phyloP scores from a whole-genome alignment of 768 basidiomycete genomes.

The Lactifluus subvellereus region DNA sequence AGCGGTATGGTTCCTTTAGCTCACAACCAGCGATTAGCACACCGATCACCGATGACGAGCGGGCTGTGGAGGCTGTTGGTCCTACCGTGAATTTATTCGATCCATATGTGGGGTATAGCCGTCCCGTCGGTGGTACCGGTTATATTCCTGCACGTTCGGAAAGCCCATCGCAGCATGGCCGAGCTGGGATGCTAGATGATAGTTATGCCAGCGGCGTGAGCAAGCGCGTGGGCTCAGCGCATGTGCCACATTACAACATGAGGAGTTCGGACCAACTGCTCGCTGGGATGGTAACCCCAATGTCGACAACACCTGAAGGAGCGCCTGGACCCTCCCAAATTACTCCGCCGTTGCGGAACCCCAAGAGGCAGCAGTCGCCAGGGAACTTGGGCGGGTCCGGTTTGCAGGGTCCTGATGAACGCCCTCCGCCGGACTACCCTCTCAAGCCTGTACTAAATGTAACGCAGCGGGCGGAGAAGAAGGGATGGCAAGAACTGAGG shows the following conservation, averaged over 20 bases:
- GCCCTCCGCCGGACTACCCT: constrained; percentile 4
- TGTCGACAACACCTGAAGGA: neutral
- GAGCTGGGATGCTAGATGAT: constrained; percentile 19
- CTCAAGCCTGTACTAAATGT: constrained; percentile 6
- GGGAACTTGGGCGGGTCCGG: neutral
- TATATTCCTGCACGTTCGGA: constrained; percentile 45
- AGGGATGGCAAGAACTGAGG: neutral
- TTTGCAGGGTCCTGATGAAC: neutral
- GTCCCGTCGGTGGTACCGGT: constrained; percentile 32
- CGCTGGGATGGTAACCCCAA: constrained; percentile 26
- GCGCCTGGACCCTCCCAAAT: neutral
- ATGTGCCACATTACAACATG: constrained; percentile 45
- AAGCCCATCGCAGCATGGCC: constrained; percentile 37
- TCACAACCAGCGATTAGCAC: constrained; percentile 22
- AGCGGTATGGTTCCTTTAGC: constrained; percentile 25
- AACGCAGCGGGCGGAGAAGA: neutral
- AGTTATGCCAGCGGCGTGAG: constrained; percentile 30
- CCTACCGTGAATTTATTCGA: constrained; percentile 9
- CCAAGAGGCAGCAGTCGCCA: constrained; percentile 1
- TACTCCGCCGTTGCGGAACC: constrained; percentile 19
- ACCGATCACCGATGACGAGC: constrained; percentile 24
- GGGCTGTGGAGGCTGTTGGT: neutral
- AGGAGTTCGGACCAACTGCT: constrained; percentile 60
- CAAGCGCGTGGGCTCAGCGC: constrained; percentile 29
- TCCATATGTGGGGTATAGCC: constrained; percentile 15